phyloP scores from a whole-genome alignment of 2,329 filamentous ascomycete species.

The Didymella exigua region DNA sequence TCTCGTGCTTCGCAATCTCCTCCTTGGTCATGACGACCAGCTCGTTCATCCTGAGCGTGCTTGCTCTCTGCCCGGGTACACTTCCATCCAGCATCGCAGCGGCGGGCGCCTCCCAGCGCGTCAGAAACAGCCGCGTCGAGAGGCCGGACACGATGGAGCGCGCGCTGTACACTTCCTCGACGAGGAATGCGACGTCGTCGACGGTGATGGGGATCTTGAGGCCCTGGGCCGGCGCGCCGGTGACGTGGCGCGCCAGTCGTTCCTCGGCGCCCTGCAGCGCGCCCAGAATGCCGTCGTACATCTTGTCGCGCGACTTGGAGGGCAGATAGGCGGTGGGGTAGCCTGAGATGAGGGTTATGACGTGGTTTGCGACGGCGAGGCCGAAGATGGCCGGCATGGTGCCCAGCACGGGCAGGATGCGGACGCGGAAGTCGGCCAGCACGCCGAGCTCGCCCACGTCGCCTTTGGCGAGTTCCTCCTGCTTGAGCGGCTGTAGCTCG shows the following conservation, averaged over 20 bases:
- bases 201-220: constrained; percentile 78
- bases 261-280: constrained; percentile 80
- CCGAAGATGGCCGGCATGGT: constrained; percentile 98
- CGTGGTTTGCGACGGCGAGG: constrained; percentile 87
- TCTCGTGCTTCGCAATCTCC: constrained; percentile 80
- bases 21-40: constrained; percentile 94
- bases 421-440: constrained; percentile 87
- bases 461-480: constrained; percentile 87
- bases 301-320: constrained; percentile 82
- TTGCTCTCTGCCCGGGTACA: constrained; percentile 76
- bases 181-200: constrained; percentile 82
- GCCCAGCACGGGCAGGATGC: constrained; percentile 92
- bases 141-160: constrained; percentile 84
- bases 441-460: constrained; percentile 85
- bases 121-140: constrained; percentile 76
- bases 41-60: constrained; percentile 70
- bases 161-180: constrained; percentile 87
- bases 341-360: constrained; percentile 78
- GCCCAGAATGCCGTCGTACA: constrained; percentile 84
- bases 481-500: constrained; percentile 80
- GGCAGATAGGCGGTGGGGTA: constrained; percentile 87
- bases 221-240: constrained; percentile 65
- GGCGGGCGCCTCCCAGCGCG: constrained; percentile 75
- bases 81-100: constrained; percentile 67
- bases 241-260: constrained; percentile 66